Percentiles rank a stretch among this genome's conserved stretches.
Conservation (phyloP, 2,329 filamentous ascomycete genomes). For the Pseudonectria buxi region DNA sequence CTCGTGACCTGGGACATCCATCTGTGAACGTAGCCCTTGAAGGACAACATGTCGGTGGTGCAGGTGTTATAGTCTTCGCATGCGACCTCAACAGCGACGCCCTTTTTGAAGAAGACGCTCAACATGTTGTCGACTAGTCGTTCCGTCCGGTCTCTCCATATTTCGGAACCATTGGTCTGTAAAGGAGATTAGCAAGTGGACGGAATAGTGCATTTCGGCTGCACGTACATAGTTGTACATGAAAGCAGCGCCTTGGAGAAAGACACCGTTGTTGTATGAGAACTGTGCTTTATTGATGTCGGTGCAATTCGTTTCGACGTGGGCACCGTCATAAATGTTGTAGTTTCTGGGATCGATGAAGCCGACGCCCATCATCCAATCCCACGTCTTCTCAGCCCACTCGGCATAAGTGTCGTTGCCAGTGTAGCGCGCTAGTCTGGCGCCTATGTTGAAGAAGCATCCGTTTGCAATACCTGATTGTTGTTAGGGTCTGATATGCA, state of each 20-base stretch:
- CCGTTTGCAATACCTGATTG: constrained; percentile 48
- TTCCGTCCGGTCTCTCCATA: constrained; percentile 46
- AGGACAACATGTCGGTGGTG: constrained; percentile 56
- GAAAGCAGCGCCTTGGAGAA: constrained; percentile 51
- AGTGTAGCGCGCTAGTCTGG: constrained; percentile 66
- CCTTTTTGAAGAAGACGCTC: constrained; percentile 46
- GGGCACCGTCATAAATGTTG: constrained; percentile 54
- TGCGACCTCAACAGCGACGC: constrained; percentile 53
- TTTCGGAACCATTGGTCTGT: constrained; percentile 39
- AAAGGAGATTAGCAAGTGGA: constrained; percentile 3
- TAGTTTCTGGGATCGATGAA: constrained; percentile 54
- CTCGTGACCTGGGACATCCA: constrained; percentile 49
- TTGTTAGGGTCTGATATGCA: no score
- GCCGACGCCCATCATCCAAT: constrained; percentile 51
- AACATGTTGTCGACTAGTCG: constrained; percentile 31
- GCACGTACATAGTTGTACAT: constrained; percentile 54
- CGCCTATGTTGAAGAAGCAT: constrained; percentile 58
- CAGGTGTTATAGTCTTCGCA: constrained; percentile 52
- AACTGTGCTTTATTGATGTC: constrained; percentile 50
- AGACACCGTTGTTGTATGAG: constrained; percentile 54
- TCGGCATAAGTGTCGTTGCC: constrained; percentile 57
- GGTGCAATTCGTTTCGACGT: constrained; percentile 47
- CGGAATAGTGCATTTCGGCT: neutral
- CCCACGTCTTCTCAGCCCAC: constrained; percentile 56
- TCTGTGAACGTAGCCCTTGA: constrained; percentile 54